Percentiles rank a stretch among this genome's conserved stretches.
phyloP scores from a whole-genome alignment of 768 basidiomycete species.

The Podaxis rugospora region DNA sequence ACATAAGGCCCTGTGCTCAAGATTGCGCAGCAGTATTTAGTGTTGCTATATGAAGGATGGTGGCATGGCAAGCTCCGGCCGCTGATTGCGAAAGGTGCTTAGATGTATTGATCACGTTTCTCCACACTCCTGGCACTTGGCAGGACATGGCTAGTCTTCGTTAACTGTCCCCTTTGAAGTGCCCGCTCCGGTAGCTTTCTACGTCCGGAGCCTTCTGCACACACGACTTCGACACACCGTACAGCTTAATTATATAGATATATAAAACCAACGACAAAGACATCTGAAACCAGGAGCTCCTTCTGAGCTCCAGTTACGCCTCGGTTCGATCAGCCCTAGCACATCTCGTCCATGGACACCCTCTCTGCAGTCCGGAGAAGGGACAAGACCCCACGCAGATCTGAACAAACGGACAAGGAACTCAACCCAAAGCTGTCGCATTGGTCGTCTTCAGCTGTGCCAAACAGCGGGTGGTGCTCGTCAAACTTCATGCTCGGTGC shows the following conservation, averaged over 20 bases:
- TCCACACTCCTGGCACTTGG: too few species aligned
- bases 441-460: slow-evolving; percentile 38
- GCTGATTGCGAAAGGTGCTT: too few species aligned
- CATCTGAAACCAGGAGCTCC: neutral
- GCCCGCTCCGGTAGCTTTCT: too few species aligned
- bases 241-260: neutral
- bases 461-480: slow-evolving; percentile 41
- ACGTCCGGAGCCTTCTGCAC: too few species aligned
- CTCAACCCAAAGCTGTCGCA: slow-evolving; percentile 23
- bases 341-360: neutral
- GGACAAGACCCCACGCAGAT: neutral
- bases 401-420: neutral
- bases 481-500: slow-evolving; percentile 54
- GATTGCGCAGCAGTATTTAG: too few species aligned
- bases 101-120: too few species aligned
- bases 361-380: neutral
- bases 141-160: too few species aligned
- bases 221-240: too few species aligned
- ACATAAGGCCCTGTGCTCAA: too few species aligned
- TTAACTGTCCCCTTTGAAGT: too few species aligned
- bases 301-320: neutral
- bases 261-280: neutral
- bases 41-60: too few species aligned
- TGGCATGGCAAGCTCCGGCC: too few species aligned
- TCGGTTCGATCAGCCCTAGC: neutral